Evolutionary conservation across 495 filamentous ascomycete genomes (phyloP), one percentile per base, ranked within the genome.

Genomic region (Halenospora varia): DNA sequence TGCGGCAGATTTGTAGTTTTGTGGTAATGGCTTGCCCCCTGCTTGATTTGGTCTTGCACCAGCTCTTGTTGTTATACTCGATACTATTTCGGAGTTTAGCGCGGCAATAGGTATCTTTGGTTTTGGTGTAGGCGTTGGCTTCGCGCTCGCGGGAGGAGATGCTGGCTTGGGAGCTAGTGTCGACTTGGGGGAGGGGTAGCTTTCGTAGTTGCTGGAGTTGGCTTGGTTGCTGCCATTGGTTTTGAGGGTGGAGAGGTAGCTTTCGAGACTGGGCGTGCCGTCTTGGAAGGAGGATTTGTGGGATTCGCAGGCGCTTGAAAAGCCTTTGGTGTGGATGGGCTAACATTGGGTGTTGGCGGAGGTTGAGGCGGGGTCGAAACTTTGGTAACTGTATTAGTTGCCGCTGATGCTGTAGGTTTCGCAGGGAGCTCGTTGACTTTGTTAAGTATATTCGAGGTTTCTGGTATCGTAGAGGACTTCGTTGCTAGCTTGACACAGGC

Each of bases 41-140:
- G 0, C 39, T 41, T 10, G 58, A 22, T 56, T 62, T n/a, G 61
- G 61, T 35, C 59, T 62, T 42, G 65, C 64, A 1, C 64, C 64
- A 2, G 64, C 64, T 23, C 64, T 44, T 49, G 50, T 41, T 13
- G 59, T 45, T 19, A 67, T 60, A 22, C 55, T 56, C 8, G 53
- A 60, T 18, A 67, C 61, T 13, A 67, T 62, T 49, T 50, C 55
- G 1, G 57, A 62, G 25, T 64, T 67, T 18, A 67, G n/a, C 2
- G 55, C 58, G 24, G 58, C 58, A 11, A 67, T 55, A 0, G 64
- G 64, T 9, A 62, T 35, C 9, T 15, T 17, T 25, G 53, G 53
- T 39, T 47, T 48, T 20, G 53, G 11, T 29, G 25, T 42, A 35
- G 46, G 54, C 23, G 2, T 29, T 48, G 53, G 26, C 2, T 40